Conservation (phyloP, 2,329 filamentous ascomycete species). For the Hypoxylon sp. region DNA sequence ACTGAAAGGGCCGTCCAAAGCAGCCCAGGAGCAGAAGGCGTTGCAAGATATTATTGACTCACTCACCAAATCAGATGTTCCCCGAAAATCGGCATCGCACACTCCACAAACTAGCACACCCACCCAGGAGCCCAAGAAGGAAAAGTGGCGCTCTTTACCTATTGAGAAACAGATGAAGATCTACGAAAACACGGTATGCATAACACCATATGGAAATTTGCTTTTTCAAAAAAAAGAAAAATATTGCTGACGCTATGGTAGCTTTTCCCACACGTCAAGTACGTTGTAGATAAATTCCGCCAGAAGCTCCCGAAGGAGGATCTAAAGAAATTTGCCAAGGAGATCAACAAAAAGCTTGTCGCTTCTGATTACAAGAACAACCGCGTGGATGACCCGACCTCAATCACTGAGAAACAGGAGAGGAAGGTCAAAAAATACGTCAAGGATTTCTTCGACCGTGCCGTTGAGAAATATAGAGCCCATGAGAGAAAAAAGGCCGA, state of each 20-base stretch:
- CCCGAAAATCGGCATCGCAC: conserved; percentile 67
- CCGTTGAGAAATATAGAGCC: conserved; percentile 78
- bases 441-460: conserved; percentile 88
- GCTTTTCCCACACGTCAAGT: conserved; percentile 87
- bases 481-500: conserved; percentile 75
- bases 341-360: conserved; percentile 88
- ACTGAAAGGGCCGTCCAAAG: conserved; percentile 74
- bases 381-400: conserved; percentile 84
- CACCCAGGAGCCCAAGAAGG: conserved; percentile 70
- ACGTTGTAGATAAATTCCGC: conserved; percentile 88
- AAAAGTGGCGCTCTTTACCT: conserved; percentile 78
- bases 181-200: conserved; percentile 89
- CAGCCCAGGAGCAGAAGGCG: conserved; percentile 74
- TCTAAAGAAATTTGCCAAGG: conserved; percentile 72
- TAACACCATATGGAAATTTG: conserved; percentile 33
- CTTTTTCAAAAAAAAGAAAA: conserved; percentile 16
- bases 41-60: conserved; percentile 89
- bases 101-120: conserved; percentile 73
- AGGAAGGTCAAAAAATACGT: conserved; percentile 87
- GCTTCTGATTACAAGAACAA: conserved; percentile 91
- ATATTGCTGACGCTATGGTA: conserved; percentile 54
- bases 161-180: conserved; percentile 93
- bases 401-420: conserved; percentile 80
- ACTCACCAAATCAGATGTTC: conserved; percentile 78
- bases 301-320: conserved; percentile 87